Evolutionary conservation across 805 yeast species (phyloP).

Genomic region (Metschnikowia dekortorum): DNA sequence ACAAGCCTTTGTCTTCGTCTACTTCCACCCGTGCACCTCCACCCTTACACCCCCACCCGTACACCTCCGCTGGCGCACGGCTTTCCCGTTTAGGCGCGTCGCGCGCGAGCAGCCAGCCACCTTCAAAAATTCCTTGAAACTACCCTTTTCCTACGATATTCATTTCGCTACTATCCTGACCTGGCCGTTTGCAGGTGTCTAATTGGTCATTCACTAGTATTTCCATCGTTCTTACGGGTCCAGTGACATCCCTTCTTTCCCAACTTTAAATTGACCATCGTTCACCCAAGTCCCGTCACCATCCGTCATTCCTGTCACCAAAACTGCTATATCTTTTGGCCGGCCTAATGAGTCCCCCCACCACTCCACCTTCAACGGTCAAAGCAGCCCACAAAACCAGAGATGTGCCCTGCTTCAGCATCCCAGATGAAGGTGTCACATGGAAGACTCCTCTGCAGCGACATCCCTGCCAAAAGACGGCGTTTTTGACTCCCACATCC

Average conservation of each 20-base stretch:
- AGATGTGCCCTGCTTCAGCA: neutral
- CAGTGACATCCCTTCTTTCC: no score
- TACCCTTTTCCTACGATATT: neutral
- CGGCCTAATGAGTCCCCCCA: constrained; percentile 1
- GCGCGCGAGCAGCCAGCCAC: constrained; percentile 7
- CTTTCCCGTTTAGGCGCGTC: neutral
- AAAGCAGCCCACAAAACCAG: neutral
- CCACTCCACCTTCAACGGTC: constrained; percentile 1
- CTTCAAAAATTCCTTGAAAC: neutral
- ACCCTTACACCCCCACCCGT: neutral
- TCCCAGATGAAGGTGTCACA: neutral
- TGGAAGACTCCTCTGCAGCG: neutral
- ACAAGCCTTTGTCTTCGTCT: no score
- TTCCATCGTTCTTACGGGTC: no score
- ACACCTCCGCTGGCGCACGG: neutral
- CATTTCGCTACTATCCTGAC: neutral
- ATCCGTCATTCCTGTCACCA: no score
- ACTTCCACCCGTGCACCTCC: no score
- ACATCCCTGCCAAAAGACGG: neutral
- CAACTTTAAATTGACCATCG: no score
- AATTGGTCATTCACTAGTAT: no score
- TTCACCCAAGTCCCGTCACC: no score
- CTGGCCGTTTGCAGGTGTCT: no score
- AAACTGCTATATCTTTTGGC: neutral
- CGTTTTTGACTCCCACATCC: neutral